Base-by-base conservation (phyloP, 2,329 filamentous ascomycete genomes). In the Monosporascus sp. region DNA sequence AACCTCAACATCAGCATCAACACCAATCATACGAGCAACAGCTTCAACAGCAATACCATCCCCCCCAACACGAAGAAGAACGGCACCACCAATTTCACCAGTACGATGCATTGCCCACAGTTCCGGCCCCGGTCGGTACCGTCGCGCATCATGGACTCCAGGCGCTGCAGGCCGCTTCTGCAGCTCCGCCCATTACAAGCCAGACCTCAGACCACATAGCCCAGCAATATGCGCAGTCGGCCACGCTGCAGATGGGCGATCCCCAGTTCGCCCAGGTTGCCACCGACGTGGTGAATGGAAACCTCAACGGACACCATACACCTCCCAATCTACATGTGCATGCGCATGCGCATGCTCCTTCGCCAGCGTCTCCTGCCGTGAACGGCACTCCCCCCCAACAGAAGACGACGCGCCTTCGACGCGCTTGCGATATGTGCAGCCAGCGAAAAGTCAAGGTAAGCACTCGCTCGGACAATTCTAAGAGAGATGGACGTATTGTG, bases 351-450 rank as follows among this genome's bases (percentile, higher is more conserved):
- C 31, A 47, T n/a, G 31, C 43, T 8, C 19, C 41, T 6, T 19
- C 44, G 24, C 50, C 11, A 16, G 43, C 14, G 24, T 20, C n/a
- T 20, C 17, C 49, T 24, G n/a, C 52, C 17, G 7, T 48, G 22
- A 16, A 49, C 17, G 17, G 24, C 8, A 46, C 53, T 3, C 55
- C 58, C 14, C 50, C 56, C 9, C 55, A 58, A 16, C 64, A 66
- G 27, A 83, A 82, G 68, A 70, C 79, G 46, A 83, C 80, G 27
- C 77, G 81, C 7, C 72, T 84, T 34, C 74, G 81, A 55, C 77
- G 81, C 49, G 81, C 81, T 16, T 84, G 81, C 60, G 81, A 84
- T 59, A 80, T 84, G 74, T 84, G 81, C 64, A 83, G 81, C 54
- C 77, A 80, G 67, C 78, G 81, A 53, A 84, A 84, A 57, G 81